These are phyloP conservation scores for Haberlea rhodopensis DNA, from an alignment of 257 asterid genomes.

Conservation along the genomic window DNA sequence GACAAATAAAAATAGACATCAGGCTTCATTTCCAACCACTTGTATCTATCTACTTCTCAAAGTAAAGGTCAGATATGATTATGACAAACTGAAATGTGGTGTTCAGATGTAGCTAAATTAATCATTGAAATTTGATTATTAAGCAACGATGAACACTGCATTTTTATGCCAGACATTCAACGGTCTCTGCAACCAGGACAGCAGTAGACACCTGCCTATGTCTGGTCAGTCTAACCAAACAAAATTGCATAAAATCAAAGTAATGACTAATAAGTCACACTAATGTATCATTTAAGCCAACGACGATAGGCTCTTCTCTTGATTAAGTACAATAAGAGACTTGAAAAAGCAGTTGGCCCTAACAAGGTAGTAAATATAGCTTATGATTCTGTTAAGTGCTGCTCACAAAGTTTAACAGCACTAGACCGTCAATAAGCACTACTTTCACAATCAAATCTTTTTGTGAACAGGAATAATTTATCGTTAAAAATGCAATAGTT, in stretches of 20 bases:
- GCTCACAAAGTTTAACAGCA: constrained; percentile 26
- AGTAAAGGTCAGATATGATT: neutral
- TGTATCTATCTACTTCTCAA: too few relatives aligned
- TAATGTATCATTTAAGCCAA: constrained; percentile 27
- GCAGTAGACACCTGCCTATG: constrained; percentile 37
- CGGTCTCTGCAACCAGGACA: constrained; percentile 36
- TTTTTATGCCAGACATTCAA: constrained; percentile 37
- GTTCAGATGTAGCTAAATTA: constrained; percentile 37
- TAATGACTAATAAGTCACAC: too few relatives aligned
- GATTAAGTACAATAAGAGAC: constrained; percentile 3
- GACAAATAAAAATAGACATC: too few relatives aligned
- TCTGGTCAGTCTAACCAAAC: constrained; percentile 10
- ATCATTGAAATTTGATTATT: constrained; percentile 28
- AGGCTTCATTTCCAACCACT: too few relatives aligned
- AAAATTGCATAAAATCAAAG: too few relatives aligned
- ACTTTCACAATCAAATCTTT: neutral
- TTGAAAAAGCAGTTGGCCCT: constrained; percentile 32
- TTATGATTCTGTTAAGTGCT: constrained; percentile 47
- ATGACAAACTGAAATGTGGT: constrained; percentile 14
- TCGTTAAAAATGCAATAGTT: neutral
- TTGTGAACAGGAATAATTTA: neutral
- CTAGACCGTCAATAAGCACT: constrained; percentile 53
- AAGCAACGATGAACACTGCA: constrained; percentile 32
- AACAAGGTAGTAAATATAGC: constrained; percentile 23
- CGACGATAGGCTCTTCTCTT: constrained; percentile 28